Evolutionary conservation across 306 rosid species (phyloP).

Genomic region (Fagus sylvatica): DNA sequence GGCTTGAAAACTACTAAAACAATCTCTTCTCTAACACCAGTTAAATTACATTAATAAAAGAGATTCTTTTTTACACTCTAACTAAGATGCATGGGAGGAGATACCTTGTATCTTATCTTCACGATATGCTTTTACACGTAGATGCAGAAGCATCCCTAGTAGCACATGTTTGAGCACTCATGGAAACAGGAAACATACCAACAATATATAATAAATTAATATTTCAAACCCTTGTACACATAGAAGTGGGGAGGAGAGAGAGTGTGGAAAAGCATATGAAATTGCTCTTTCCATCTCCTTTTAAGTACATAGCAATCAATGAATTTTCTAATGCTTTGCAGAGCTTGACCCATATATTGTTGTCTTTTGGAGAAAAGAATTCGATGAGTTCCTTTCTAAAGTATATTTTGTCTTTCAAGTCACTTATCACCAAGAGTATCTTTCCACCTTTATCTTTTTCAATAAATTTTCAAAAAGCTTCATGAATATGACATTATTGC

Average conservation of each 20-base stretch:
- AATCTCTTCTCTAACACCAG: too few relatives aligned
- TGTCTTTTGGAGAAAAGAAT: slow-evolving; percentile 40
- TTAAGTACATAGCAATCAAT: slow-evolving; percentile 22
- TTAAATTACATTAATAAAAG: too few relatives aligned
- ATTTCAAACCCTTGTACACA: background rate
- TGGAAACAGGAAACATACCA: background rate
- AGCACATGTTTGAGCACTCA: background rate
- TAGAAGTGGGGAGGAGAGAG: background rate
- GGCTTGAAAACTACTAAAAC: too few relatives aligned
- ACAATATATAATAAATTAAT: background rate
- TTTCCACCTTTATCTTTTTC: slow-evolving; percentile 27
- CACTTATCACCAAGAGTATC: slow-evolving; percentile 35
- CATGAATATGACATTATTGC: slow-evolving; percentile 20
- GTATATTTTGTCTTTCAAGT: slow-evolving; percentile 34
- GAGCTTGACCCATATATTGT: slow-evolving; percentile 41
- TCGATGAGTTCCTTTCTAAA: slow-evolving; percentile 12
- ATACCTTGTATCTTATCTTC: too few relatives aligned
- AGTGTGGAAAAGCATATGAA: background rate
- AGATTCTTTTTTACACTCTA: too few relatives aligned
- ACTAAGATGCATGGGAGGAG: too few relatives aligned
- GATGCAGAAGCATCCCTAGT: background rate
- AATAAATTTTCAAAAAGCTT: background rate
- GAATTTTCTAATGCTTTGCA: slow-evolving; percentile 29
- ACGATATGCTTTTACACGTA: background rate
- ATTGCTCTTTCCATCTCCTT: slow-evolving; percentile 9